Conservation (phyloP, 306 rosid species). For the Gleditsia sinensis region DNA sequence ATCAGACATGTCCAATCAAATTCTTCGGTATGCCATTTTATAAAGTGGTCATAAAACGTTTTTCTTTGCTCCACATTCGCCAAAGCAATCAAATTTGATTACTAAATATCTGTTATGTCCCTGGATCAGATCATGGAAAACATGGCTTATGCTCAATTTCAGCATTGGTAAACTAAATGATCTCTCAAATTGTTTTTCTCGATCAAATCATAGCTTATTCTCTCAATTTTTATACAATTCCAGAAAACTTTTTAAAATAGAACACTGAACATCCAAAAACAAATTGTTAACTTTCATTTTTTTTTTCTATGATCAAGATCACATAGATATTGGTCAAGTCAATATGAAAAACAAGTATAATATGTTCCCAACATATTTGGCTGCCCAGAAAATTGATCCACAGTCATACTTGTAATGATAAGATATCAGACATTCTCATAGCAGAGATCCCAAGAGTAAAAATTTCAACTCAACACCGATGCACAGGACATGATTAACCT, state of each 20-base stretch:
- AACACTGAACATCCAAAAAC: conserved; percentile 15
- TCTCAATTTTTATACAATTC: background rate
- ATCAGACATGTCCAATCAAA: too few relatives aligned
- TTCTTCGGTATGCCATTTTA: too few relatives aligned
- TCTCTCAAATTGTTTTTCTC: background rate
- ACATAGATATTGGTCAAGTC: conserved; percentile 5
- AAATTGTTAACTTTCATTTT: background rate
- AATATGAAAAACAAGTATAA: background rate
- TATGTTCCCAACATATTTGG: conserved; percentile 26
- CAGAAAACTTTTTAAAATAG: background rate
- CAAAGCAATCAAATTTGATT: too few relatives aligned
- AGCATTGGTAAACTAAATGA: background rate
- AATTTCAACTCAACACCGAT: conserved; percentile 32
- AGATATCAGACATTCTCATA: conserved; percentile 26
- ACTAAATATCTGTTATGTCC: too few relatives aligned
- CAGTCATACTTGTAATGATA: background rate
- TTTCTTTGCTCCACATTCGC: too few relatives aligned
- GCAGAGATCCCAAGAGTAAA: conserved; percentile 24
- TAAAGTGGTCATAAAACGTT: too few relatives aligned
- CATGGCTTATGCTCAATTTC: background rate
- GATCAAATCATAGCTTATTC: background rate
- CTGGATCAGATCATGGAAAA: too few relatives aligned
- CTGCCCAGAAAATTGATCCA: background rate
- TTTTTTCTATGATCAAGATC: conserved; percentile 18
- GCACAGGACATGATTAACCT: conserved; percentile 17